Evolutionary conservation across 2,329 filamentous ascomycete species (phyloP).

Genomic region (Hypoxylon sp.): DNA sequence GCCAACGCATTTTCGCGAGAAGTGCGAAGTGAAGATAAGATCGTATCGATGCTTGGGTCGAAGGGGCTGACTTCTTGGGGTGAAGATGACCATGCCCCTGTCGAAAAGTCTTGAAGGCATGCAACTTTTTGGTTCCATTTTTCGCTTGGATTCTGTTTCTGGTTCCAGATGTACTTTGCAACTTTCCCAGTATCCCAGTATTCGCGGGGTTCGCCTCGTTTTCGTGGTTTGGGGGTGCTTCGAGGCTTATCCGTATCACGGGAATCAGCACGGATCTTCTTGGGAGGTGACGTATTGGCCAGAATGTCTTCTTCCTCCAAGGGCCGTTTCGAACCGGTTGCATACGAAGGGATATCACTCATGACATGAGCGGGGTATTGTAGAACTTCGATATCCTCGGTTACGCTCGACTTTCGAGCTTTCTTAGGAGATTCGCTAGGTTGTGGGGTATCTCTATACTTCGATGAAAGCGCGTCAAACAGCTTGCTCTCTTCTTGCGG

Average conservation of each 20-base stretch:
- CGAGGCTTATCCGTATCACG: conserved; percentile 49
- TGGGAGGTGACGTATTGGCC: conserved; percentile 38
- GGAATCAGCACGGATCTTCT: conserved; percentile 40
- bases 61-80: conserved; percentile 36
- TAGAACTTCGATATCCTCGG: conserved; percentile 52
- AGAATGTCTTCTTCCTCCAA: conserved; percentile 45
- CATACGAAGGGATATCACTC: conserved; percentile 45
- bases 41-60: conserved; percentile 36
- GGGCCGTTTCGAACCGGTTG: conserved; percentile 41
- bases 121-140: conserved; percentile 46
- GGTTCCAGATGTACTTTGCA: conserved; percentile 52
- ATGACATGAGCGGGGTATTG: conserved; percentile 53
- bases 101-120: conserved; percentile 48
- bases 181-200: conserved; percentile 50
- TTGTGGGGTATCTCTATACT: conserved; percentile 33
- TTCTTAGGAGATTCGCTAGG: conserved; percentile 32
- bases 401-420: conserved; percentile 45
- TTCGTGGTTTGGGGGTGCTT: conserved; percentile 26
- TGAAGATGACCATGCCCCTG: conserved; percentile 49
- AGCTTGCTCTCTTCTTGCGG: conserved; percentile 55
- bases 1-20: conserved; percentile 41
- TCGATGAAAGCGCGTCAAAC: conserved; percentile 52
- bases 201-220: conserved; percentile 42
- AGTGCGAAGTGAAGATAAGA: conserved; percentile 46
- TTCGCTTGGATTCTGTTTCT: conserved; percentile 44